Base-by-base conservation (phyloP, 2,329 filamentous ascomycete genomes). In the Pyrenophora tritici-repentis region DNA sequence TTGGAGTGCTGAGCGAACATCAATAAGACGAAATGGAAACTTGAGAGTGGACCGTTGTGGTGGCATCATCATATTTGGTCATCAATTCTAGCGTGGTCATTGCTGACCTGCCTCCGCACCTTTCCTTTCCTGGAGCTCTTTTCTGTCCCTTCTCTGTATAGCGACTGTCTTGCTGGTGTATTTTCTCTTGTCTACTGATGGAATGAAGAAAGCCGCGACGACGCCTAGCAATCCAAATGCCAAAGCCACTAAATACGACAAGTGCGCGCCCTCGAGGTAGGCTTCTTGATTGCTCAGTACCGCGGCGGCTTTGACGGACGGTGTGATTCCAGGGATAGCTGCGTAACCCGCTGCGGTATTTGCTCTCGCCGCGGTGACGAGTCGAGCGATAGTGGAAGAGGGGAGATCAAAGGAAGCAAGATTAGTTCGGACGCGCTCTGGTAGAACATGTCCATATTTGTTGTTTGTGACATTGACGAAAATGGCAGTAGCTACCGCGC, bases 231-330 rank as follows among this genome's bases (percentile, higher is more conserved):
- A 36, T 5, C 68, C 68, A 43, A 71, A 71, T 4, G 65, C 67
- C n/a, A 71, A 42, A 3, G 67, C 68, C 12, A 70, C 68, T n/a
- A 66, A 51, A 45, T 70, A 71, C 3, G 53, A 54, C 16, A 70
- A 33, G 48, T 66, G 63, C 3, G 63, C 62, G 0, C 59, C 68
- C 6, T 59, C 44, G 0, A 70, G 47, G 46, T 70, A 68, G 3
- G 68, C 65, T 44, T 70, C 47, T 43, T 66, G 68, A 24, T 70
- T 67, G 2, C 55, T 64, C 7, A 67, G 36, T 5, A 40, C 54
- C 6, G 65, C 64, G 6, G 66, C 67, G 3, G 64, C 64, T 24
- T 58, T 53, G 3, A 69, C 64, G 12, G 50, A 58, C 12, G 65
- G 67, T 1, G 60, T 69, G 31, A 71, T 64, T 2, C 61, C 67